Conservation (phyloP, 805 yeast species). For the Suhomyces sp. region DNA sequence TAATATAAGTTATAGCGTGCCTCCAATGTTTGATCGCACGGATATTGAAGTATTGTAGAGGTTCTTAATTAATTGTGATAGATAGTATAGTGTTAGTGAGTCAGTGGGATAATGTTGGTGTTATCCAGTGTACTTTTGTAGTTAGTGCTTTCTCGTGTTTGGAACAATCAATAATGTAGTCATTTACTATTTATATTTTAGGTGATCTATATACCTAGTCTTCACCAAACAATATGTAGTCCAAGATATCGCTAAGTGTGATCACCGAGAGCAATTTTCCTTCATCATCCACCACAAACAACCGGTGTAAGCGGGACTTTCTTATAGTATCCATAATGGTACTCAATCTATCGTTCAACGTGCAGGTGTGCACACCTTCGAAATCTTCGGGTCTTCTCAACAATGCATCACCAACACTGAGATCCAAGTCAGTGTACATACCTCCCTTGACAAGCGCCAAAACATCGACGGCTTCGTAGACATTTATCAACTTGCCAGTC, state of each 20-base stretch:
- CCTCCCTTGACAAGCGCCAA: constrained; percentile 92
- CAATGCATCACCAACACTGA: constrained; percentile 93
- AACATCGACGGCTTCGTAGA: constrained; percentile 95
- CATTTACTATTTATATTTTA: background rate
- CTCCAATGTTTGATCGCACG: no score
- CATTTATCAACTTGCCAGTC: constrained; percentile 65
- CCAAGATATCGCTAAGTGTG: constrained; percentile 85
- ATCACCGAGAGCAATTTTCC: constrained; percentile 80
- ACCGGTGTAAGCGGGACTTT: constrained; percentile 84
- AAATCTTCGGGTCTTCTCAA: constrained; percentile 93
- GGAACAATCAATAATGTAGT: background rate
- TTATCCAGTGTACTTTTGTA: no score
- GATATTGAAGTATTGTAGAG: no score
- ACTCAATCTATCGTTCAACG: constrained; percentile 77
- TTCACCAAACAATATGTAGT: constrained; percentile 72
- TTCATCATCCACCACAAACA: constrained; percentile 85
- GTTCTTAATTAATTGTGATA: no score
- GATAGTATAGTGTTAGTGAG: no score
- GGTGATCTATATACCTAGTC: constrained; percentile 14
- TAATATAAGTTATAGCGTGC: no score
- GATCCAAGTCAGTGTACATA: constrained; percentile 80
- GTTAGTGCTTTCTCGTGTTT: no score
- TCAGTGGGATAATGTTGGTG: no score
- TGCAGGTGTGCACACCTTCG: constrained; percentile 97
- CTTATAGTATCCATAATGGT: constrained; percentile 92